Percentiles rank a stretch among this genome's conserved stretches.
Evolutionary conservation across 2,329 filamentous ascomycete genomes (phyloP).

Genomic region (Trichoderma sp.): DNA sequence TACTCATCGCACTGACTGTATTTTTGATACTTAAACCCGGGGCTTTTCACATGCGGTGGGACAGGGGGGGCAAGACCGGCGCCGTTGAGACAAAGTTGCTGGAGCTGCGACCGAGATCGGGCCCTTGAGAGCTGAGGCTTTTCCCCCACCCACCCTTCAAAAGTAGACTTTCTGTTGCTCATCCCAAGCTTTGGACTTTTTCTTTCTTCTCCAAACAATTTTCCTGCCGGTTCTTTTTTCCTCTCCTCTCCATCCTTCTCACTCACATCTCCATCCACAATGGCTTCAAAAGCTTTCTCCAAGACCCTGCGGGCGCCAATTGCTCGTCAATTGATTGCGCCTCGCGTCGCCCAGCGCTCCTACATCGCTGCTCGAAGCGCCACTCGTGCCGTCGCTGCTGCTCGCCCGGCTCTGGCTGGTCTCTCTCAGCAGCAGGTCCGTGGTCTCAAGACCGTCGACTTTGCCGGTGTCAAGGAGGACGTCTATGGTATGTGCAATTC

Average conservation of each 20-base stretch:
- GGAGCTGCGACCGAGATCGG: constrained; percentile 18
- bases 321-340: constrained; percentile 62
- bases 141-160: constrained; percentile 21
- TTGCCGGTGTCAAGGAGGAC: constrained; percentile 90
- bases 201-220: neutral
- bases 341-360: constrained; percentile 60
- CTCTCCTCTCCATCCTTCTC: constrained; percentile 2
- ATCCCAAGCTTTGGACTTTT: constrained; percentile 5
- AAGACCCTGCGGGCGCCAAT: constrained; percentile 63
- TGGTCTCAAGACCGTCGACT: constrained; percentile 98
- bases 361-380: constrained; percentile 60
- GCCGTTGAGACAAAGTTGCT: constrained; percentile 2
- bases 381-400: constrained; percentile 53
- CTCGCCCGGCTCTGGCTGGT: constrained; percentile 50
- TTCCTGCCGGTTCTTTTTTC: neutral
- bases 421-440: constrained; percentile 68
- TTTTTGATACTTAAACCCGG: neutral
- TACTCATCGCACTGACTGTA: constrained; percentile 20
- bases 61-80: neutral
- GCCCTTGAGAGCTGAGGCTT: constrained; percentile 2
- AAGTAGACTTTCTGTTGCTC: constrained; percentile 18
- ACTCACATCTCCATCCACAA: constrained; percentile 41
- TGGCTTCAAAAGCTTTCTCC: constrained; percentile 75
- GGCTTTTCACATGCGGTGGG: constrained; percentile 17
- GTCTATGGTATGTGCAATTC: constrained; percentile 70